Conservation (phyloP, 225 moss, liverwort and hornwort species). For the Asterella californica region DNA sequence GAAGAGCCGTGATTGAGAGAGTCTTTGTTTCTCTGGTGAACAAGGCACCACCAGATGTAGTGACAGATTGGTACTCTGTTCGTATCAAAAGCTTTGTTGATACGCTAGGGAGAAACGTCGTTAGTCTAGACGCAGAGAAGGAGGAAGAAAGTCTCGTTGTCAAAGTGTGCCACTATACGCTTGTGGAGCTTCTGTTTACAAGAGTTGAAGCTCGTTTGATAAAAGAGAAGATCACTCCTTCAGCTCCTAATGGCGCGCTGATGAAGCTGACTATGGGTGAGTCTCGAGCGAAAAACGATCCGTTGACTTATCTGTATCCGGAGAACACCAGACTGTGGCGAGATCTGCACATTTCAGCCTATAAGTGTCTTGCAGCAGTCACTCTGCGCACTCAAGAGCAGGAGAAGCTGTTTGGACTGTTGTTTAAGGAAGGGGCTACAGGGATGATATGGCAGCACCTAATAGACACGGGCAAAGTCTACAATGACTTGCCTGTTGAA, state of each 20-base stretch:
- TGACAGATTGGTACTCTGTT: constrained; percentile 64
- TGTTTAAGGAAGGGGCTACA: constrained; percentile 58
- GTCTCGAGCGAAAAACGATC: constrained; percentile 54
- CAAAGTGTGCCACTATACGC: constrained; percentile 67
- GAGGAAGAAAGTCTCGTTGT: constrained; percentile 62
- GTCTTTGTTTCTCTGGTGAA: constrained; percentile 59
- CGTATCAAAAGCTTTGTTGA: constrained; percentile 48
- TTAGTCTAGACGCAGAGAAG: constrained; percentile 48
- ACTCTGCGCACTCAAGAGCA: constrained; percentile 63
- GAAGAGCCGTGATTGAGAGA: constrained; percentile 58
- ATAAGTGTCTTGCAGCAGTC: constrained; percentile 71
- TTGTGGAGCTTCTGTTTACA: constrained; percentile 62
- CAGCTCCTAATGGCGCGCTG: constrained; percentile 45
- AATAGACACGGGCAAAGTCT: constrained; percentile 68
- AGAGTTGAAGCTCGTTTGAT: constrained; percentile 47
- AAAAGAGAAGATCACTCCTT: constrained; percentile 56
- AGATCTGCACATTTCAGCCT: constrained; percentile 72
- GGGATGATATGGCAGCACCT: constrained; percentile 74
- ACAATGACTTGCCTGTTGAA: constrained; percentile 71
- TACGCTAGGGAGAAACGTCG: constrained; percentile 42
- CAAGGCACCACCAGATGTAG: constrained; percentile 50
- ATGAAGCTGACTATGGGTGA: constrained; percentile 56
- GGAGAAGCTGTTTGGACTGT: constrained; percentile 58
- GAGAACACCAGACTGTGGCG: constrained; percentile 57
- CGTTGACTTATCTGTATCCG: constrained; percentile 32